Evolutionary conservation across 2,329 filamentous ascomycete genomes (phyloP).

Genomic region (Chalaropsis ovoidea): DNA sequence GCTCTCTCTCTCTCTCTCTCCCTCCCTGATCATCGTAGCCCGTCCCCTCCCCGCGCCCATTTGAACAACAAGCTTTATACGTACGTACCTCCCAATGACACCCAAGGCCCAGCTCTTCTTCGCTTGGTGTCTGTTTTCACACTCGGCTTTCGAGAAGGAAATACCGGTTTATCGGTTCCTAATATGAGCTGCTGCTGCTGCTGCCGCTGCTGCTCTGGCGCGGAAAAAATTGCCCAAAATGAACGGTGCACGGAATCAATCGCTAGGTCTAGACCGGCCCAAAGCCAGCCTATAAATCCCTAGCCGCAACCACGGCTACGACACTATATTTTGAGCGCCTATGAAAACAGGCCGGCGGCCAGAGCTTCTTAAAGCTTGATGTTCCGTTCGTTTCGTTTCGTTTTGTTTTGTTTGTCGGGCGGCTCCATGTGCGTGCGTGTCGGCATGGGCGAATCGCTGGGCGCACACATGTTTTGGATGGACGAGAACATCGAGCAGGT

Average conservation of each 20-base stretch:
- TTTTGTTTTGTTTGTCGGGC: conserved; percentile 5
- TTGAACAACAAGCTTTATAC: not conserved
- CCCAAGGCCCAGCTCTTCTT: not conserved
- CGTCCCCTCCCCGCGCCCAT: not conserved
- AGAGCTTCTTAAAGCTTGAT: conserved; percentile 8
- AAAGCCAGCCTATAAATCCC: conserved; percentile 16
- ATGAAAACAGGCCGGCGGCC: not conserved
- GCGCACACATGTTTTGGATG: not conserved
- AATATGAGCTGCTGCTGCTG: not conserved
- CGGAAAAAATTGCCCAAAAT: not conserved
- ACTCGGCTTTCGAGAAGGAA: conserved; percentile 12
- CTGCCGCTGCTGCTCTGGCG: too few species aligned
- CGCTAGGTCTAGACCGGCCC: conserved; percentile 23
- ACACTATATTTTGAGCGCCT: conserved; percentile 2
- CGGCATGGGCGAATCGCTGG: not conserved
- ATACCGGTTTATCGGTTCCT: conserved; percentile 9
- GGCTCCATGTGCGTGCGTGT: not conserved
- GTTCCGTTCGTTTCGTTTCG: conserved; percentile 7
- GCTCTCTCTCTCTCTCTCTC: too few species aligned
- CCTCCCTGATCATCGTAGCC: not conserved
- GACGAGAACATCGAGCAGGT: not conserved
- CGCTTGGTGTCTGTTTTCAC: not conserved
- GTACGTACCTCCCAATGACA: not conserved
- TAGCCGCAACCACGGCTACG: not conserved
- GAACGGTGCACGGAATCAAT: conserved; percentile 18